Base-by-base conservation (phyloP, 495 filamentous ascomycete species). In the Aspergillus bertholletiae region DNA sequence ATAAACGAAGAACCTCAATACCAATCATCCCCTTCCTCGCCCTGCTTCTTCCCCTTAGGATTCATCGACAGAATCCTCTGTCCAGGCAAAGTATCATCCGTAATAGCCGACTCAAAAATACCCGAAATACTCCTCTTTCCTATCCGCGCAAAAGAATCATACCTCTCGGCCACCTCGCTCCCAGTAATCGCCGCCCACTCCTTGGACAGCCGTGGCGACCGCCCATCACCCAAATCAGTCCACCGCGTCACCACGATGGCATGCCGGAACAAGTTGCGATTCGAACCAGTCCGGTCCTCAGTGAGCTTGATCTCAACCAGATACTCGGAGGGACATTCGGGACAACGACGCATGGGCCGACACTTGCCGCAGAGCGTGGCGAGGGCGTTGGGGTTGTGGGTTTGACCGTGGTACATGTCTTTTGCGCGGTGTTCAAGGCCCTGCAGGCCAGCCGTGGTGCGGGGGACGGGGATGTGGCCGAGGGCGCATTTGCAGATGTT, bases 241-340 rank as follows among this genome's bases (percentile, higher is more conserved):
- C 82, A 85, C 21, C 80, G 63, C 17, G 80, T 85, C 15, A 85
- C 79, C n/a, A 79, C 70, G 49, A 85, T 75, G 7, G 77, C 76
- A 53, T 84, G 81, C 56, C 73, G 80, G 66, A 85, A 85, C 18
- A 64, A 60, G 5, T 62, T 37, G 5, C 47, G 52, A 7, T 49
- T 40, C 15, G 52, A 46, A 30, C 59, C 49, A 21, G 59, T 55
- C 32, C 58, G 68, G 55, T 85, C 79, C 61, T 84, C 81, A 2
- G 74, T 65, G 39, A 84, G 62, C 30, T 79, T 80, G 9, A 84
- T 56, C 59, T 85, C 81, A 51, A 83, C 67, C 23, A 84, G 66
- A 55, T 85, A 85, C 60, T 85, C 82, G 0, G 78, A 75, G 8
- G 82, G 80, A 70, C 82, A 85, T 49, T 81, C 76, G 3, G 80